Evolutionary conservation across 495 filamentous ascomycete species (phyloP).

Genomic region (Astrothelium subdiscretum): DNA sequence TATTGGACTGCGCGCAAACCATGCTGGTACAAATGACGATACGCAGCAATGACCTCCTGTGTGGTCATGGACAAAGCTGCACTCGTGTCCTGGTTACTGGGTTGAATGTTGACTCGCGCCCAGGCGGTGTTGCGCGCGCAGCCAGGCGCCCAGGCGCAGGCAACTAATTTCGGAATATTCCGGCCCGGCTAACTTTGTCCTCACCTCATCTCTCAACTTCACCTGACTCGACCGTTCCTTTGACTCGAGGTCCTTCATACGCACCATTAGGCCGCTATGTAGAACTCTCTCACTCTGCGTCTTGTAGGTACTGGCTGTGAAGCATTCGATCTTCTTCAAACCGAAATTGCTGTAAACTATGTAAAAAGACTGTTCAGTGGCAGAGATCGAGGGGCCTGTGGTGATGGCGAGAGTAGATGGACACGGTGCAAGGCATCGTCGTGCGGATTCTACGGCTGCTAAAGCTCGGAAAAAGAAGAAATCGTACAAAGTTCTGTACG

Average conservation of each 20-base stretch:
- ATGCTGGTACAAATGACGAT: slow-evolving; percentile 65
- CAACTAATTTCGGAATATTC: neutral
- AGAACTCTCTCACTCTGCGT: neutral
- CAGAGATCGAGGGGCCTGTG: neutral
- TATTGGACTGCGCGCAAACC: slow-evolving; percentile 70
- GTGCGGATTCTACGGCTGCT: neutral
- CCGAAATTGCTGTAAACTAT: neutral
- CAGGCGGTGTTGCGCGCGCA: neutral
- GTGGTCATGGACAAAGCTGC: neutral
- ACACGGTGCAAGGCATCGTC: neutral
- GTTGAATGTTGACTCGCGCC: neutral
- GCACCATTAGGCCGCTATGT: no score
- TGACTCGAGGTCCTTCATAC: no score
- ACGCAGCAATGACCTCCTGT: slow-evolving; percentile 54
- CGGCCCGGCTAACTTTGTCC: neutral
- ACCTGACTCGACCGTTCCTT: neutral
- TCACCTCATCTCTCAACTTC: neutral
- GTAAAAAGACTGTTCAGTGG: neutral
- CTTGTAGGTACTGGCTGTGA: neutral
- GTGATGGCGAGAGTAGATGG: neutral
- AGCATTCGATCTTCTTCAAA: neutral
- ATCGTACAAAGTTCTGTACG: slow-evolving; percentile 45
- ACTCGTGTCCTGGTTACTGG: neutral
- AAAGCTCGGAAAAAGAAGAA: slow-evolving; percentile 11
- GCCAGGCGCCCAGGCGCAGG: neutral